Evolutionary conservation across 148 eudicot genomes (phyloP), one percentile per base, ranked within the genome.

Genomic region (Silene latifolia): DNA sequence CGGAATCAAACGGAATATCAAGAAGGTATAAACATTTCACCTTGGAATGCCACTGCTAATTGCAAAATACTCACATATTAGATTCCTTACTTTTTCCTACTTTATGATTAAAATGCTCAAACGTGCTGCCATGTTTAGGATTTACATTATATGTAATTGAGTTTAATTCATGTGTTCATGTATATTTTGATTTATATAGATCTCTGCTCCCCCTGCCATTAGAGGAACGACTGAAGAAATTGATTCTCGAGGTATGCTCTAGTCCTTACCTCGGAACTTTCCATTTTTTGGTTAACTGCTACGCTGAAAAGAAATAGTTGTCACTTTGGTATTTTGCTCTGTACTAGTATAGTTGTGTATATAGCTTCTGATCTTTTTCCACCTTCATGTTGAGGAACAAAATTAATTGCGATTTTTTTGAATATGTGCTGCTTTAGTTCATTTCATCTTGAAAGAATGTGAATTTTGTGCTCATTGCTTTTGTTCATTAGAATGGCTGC

Each of bases 231-330:
- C 76, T 80, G 17, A 90, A 79, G 85, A 83, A 25, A 51, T 86
- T 73, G 88, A 78, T 95, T 74, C 74, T 75, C 72, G 87, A 95
- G 98, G 97, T 95, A 73, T 77, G 93, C 81, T 73, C 29, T 62
- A 14, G 14, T 58, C 53, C 57, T 56, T 44, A 1, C 61, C 47
- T 60, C 17, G 15, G 44, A 54, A 72, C 35, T 21, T 24, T 4
- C 27, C 24, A 20, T 48, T 59, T 80, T 20, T 54, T 0, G 7
- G 47, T 46, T 53, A 72, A 18, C 24, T 71, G 4, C 21, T 21
- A 57, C 15, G 18, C 39, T 35, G 32, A 12, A 69, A 76, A 46
- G 42, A 20, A 29, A 39, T 15, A 18, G 24, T 44, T 1, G 4
- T 48, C 11, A 58, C 67, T 74, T 12, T 46, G 9, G 39, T 19